phyloP scores from a whole-genome alignment of 768 basidiomycete species.

The Gyrodon lividus region DNA sequence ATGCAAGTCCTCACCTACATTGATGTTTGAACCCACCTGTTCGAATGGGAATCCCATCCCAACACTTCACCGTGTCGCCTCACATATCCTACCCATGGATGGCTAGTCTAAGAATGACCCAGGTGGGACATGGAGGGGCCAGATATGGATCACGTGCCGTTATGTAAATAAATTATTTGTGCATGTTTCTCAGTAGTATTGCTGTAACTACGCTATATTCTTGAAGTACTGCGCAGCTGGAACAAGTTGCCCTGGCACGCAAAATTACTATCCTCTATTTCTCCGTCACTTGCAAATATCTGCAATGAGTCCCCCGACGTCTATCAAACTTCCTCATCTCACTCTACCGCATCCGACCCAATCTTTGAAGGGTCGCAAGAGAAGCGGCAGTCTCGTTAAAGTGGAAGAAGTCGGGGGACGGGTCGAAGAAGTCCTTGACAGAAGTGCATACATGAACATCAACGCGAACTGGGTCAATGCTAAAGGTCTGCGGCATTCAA shows the following conservation, averaged over 20 bases:
- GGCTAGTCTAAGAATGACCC: too few species aligned
- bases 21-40: too few species aligned
- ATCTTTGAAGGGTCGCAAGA: conserved; percentile 45
- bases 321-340: conserved; percentile 56
- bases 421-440: conserved; percentile 75
- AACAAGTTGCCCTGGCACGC: background rate
- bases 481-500: conserved; percentile 56
- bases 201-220: too few species aligned
- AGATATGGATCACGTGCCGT: too few species aligned
- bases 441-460: conserved; percentile 76
- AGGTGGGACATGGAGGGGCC: too few species aligned
- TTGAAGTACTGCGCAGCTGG: background rate
- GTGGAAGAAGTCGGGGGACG: conserved; percentile 79
- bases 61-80: too few species aligned
- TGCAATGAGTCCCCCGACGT: conserved; percentile 50
- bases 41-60: too few species aligned
- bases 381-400: conserved; percentile 78
- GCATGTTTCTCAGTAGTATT: too few species aligned
- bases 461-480: conserved; percentile 95
- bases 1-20: too few species aligned
- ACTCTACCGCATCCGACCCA: conserved; percentile 28
- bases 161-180: too few species aligned
- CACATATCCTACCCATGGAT: too few species aligned
- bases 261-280: background rate
- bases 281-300: background rate